A percentile compares a stretch with the other conserved stretches of the same genome.
Conservation (phyloP, 305 asterid species). For the Fraxinus baroniana region DNA sequence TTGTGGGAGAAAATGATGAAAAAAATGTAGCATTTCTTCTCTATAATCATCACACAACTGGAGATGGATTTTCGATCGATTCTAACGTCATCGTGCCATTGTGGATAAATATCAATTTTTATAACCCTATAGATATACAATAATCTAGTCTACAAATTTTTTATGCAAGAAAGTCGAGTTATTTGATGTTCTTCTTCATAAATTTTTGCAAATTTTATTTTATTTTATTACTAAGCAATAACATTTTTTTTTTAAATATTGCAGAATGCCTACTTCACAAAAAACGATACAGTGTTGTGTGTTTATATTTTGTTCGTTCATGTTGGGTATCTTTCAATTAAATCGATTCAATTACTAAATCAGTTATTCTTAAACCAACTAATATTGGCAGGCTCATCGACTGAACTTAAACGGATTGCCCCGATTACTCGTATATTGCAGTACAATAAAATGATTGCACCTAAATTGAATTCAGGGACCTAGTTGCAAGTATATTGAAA, state of each 20-base stretch:
- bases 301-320: too few species aligned
- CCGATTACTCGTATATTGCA: too few species aligned
- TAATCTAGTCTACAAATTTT: neutral
- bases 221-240: neutral
- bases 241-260: neutral
- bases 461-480: neutral
- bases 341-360: too few species aligned
- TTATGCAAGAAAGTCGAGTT: neutral
- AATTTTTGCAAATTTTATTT: too few species aligned
- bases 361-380: too few species aligned
- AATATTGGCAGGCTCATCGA: too few species aligned
- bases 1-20: neutral
- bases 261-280: too few species aligned
- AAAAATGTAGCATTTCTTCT: neutral
- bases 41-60: neutral
- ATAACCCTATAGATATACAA: neutral
- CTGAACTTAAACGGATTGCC: too few species aligned
- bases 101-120: neutral
- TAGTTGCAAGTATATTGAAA: neutral
- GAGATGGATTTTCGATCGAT: neutral
- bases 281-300: too few species aligned
- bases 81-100: neutral
- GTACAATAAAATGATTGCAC: neutral
- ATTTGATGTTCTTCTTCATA: neutral
- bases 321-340: too few species aligned